Evolutionary conservation across 495 filamentous ascomycete genomes (phyloP).

Genomic region (Tetracladium setigerum): DNA sequence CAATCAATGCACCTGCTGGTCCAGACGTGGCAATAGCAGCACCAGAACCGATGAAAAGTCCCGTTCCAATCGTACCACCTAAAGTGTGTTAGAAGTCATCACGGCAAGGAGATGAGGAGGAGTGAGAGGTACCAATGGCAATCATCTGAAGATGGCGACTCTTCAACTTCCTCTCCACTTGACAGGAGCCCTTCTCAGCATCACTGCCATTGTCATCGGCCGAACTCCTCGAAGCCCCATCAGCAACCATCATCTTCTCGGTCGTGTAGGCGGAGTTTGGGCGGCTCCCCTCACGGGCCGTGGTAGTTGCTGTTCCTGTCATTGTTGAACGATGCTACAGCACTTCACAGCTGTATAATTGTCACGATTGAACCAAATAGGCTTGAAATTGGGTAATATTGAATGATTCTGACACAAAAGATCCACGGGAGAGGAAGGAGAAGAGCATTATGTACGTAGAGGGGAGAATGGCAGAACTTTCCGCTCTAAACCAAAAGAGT

Average conservation of each 20-base stretch:
- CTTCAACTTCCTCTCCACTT: conserved; percentile 48
- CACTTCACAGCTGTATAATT: too few relatives aligned
- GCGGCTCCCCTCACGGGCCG: too few relatives aligned
- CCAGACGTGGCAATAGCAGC: conserved; percentile 52
- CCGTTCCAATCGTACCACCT: conserved; percentile 49
- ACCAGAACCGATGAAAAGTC: conserved; percentile 66
- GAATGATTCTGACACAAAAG: too few relatives aligned
- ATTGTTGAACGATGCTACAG: too few relatives aligned
- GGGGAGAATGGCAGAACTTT: too few relatives aligned
- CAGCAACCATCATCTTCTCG: background rate
- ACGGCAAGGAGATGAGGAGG: background rate
- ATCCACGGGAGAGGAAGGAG: too few relatives aligned
- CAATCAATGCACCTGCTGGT: conserved; percentile 59
- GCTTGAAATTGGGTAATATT: too few relatives aligned
- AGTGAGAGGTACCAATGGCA: conserved; percentile 62
- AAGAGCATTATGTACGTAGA: too few relatives aligned
- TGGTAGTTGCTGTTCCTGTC: too few relatives aligned
- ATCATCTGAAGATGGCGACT: conserved; percentile 71
- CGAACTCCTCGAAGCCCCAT: background rate
- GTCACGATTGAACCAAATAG: too few relatives aligned
- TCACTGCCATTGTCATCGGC: background rate
- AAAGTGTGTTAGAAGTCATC: background rate
- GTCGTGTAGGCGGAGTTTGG: background rate
- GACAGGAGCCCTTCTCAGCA: conserved; percentile 8
- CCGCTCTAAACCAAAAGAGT: too few relatives aligned